Base-by-base conservation (phyloP, 371 early-diverging fungal species). In the Rhizomucor pusillus region DNA sequence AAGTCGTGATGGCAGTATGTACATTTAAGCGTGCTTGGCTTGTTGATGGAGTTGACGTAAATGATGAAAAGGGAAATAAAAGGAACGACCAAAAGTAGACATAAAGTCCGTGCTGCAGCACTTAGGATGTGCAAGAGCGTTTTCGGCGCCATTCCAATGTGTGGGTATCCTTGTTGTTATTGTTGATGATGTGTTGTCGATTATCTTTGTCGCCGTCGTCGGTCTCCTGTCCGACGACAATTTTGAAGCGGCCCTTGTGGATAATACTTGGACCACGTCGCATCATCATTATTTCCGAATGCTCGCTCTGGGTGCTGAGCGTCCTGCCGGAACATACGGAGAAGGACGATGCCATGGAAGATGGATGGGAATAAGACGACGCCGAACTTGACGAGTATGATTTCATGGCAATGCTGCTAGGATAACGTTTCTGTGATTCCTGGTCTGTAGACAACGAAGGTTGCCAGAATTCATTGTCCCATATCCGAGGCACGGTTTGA, bases 131-230 rank as follows among this genome's bases (percentile, higher is more conserved):
- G 37, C 53, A 53, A n/a, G 71, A 60, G 62, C 71, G 62, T 62
- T 75, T 75, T 13, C 75, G 59, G 37, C 65, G 69, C 75, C 75
- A 75, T 47, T 75, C 75, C 11, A 75, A 65, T 22, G 63, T 60
- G 23, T 65, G 58, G 23, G 51, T 43, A 39, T 53, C 50, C 16
- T 47, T 43, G 19, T 44, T 46, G 50, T 59, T 11, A 14, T 37
- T 37, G 41, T 41, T 3, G 59, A 49, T 62, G 63, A 61, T 56
- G 54, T 60, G 60, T 53, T 59, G 52, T 57, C 45, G 24, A 39
- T 65, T 63, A 50, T 57, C 50, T 40, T 61, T 60, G 47, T 64
- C 63, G 19, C 50, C 51, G 29, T 64, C 54, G 46, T 29, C 29
- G 29, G 29, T 7, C 29, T 29, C 29, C 7, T 29, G 29, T 29